Evolutionary conservation across 495 filamentous ascomycete genomes (phyloP).

Genomic region (Antarctomyces pellizariae): DNA sequence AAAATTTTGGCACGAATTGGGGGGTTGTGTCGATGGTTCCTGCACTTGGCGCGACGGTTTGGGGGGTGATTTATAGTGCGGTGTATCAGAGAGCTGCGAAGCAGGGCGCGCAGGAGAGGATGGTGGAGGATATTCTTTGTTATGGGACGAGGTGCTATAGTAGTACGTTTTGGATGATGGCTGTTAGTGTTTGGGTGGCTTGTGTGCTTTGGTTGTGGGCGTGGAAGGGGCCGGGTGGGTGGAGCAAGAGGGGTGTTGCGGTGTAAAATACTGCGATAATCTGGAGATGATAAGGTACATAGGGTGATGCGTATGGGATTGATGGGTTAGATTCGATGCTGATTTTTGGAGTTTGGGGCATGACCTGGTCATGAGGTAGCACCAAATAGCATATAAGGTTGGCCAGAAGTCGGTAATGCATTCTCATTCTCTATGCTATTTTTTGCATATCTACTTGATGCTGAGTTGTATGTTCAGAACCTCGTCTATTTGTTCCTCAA

Average conservation of each 20-base stretch:
- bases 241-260: constrained; percentile 54
- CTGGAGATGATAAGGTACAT: too few species aligned
- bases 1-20: constrained; percentile 98
- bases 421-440: too few species aligned
- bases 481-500: too few species aligned
- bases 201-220: constrained; percentile 48
- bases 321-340: too few species aligned
- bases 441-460: too few species aligned
- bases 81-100: constrained; percentile 48
- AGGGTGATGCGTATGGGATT: too few species aligned
- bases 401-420: too few species aligned
- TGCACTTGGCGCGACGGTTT: constrained; percentile 60
- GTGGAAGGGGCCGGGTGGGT: constrained; percentile 56
- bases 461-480: too few species aligned
- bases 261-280: too few species aligned
- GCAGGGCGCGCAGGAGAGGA: constrained; percentile 11
- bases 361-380: too few species aligned
- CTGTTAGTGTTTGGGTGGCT: constrained; percentile 52
- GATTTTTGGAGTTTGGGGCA: too few species aligned
- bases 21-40: constrained; percentile 84
- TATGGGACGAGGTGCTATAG: constrained; percentile 65
- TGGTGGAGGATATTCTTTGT: constrained; percentile 28
- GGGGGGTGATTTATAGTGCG: constrained; percentile 60
- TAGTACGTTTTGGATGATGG: constrained; percentile 57
- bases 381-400: too few species aligned